phyloP scores from a whole-genome alignment of 2,329 filamentous ascomycete species.

The Cladosporium sp. region DNA sequence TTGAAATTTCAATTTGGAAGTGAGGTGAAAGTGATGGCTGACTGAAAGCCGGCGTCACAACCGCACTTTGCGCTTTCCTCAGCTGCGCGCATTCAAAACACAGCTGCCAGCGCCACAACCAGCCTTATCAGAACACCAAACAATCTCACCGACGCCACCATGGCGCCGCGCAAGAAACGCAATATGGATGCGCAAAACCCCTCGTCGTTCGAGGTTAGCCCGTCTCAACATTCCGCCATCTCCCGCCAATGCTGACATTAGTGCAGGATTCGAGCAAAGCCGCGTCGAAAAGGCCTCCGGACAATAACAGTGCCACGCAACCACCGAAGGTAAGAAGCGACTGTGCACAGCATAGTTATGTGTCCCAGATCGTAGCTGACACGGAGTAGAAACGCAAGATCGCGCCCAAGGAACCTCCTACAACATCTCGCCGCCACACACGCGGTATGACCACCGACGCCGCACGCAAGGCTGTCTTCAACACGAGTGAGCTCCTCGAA shows the following conservation, averaged over 20 bases:
- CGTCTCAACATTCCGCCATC: not conserved
- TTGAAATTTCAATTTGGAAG: not conserved
- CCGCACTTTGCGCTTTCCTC: not conserved
- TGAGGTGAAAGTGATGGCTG: not conserved
- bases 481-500: not conserved
- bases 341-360: not conserved
- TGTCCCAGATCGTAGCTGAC: not conserved
- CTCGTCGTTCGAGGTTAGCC: no score
- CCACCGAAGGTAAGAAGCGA: not conserved
- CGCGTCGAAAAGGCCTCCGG: not conserved
- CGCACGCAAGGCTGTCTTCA: slow-evolving; percentile 10
- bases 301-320: not conserved
- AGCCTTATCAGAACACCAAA: not conserved
- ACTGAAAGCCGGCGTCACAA: not conserved
- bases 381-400: not conserved
- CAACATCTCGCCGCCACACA: not conserved
- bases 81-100: not conserved
- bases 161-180: not conserved
- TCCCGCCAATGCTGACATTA: not conserved
- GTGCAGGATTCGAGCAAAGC: no score
- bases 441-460: not conserved
- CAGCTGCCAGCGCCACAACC: not conserved
- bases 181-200: not conserved
- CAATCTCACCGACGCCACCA: not conserved
- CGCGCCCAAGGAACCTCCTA: not conserved